A percentile compares a stretch with the other conserved stretches of the same genome.
phyloP scores from a whole-genome alignment of 1,284 basidiomycete species.

The Ganoderma lucidum region DNA sequence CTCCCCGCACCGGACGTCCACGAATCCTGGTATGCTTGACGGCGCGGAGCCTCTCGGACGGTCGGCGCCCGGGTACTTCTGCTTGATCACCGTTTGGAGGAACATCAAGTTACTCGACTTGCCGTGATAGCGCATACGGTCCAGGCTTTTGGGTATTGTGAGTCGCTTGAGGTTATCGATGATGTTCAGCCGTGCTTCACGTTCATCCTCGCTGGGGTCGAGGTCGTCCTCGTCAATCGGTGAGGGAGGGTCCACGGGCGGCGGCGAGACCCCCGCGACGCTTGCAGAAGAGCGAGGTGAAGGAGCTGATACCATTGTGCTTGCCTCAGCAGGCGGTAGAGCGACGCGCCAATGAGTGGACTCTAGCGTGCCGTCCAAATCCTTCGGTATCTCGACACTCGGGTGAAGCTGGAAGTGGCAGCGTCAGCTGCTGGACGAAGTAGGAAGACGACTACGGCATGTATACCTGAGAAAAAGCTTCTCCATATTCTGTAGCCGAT shows the following conservation, averaged over 20 bases:
- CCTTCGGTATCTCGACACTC: conserved; percentile 52
- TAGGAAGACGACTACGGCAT: too few relatives aligned
- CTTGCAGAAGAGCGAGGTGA: conserved; percentile 40
- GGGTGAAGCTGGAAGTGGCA: conserved; percentile 52
- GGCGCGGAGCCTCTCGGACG: conserved; percentile 20
- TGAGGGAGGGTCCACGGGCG: conserved; percentile 20
- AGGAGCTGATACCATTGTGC: conserved; percentile 10
- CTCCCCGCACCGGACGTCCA: too few relatives aligned
- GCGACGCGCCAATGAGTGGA: conserved; percentile 41
- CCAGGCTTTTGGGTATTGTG: conserved; percentile 30
- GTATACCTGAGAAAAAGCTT: conserved; percentile 63
- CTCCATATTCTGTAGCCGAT: conserved; percentile 76
- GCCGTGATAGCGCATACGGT: conserved; percentile 53
- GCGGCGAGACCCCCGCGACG: conserved; percentile 19
- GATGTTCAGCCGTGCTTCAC: conserved; percentile 32
- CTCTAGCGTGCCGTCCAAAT: conserved; percentile 55
- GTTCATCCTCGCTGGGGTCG: conserved; percentile 47
- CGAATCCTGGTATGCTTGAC: background rate
- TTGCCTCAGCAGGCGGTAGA: background rate
- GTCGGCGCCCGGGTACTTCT: conserved; percentile 47
- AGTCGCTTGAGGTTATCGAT: conserved; percentile 33
- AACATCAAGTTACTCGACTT: conserved; percentile 61
- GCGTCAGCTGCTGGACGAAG: background rate
- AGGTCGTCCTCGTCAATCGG: conserved; percentile 41
- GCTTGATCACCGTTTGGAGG: conserved; percentile 55